Percentiles rank a stretch among this genome's conserved stretches.
Conservation (phyloP, 306 rosid species). For the Acacia crassicarpa region DNA sequence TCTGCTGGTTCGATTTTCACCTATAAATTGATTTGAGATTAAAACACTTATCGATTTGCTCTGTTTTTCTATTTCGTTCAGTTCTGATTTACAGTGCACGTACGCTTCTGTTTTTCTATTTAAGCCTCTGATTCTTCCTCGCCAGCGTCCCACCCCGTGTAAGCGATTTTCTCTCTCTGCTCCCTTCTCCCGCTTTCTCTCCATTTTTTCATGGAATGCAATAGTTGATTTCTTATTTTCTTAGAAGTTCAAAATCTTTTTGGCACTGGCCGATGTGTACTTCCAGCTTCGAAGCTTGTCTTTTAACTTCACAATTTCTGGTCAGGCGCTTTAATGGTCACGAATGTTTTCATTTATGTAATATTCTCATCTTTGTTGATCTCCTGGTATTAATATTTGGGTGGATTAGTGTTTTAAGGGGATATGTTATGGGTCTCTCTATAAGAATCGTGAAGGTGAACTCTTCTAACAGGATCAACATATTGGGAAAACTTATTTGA, state of each 20-base stretch:
- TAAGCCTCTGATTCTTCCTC: not conserved
- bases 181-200: not conserved
- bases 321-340: not conserved
- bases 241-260: not conserved
- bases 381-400: not conserved
- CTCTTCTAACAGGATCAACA: not conserved
- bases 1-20: no score
- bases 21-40: no score
- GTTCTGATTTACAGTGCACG: no score
- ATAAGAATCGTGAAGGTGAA: not conserved
- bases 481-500: not conserved
- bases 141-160: not conserved
- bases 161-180: not conserved
- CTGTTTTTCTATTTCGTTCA: no score
- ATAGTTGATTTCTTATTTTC: not conserved
- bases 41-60: no score
- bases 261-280: not conserved
- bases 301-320: not conserved
- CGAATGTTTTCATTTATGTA: not conserved
- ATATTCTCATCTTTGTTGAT: not conserved
- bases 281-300: not conserved
- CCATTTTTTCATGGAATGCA: not conserved
- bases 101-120: no score
- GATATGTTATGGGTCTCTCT: not conserved
- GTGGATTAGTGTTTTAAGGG: not conserved